These are phyloP conservation scores for Geotrichum europaeum DNA, from an alignment of 1,139 yeast species.

Conservation along the genomic window DNA sequence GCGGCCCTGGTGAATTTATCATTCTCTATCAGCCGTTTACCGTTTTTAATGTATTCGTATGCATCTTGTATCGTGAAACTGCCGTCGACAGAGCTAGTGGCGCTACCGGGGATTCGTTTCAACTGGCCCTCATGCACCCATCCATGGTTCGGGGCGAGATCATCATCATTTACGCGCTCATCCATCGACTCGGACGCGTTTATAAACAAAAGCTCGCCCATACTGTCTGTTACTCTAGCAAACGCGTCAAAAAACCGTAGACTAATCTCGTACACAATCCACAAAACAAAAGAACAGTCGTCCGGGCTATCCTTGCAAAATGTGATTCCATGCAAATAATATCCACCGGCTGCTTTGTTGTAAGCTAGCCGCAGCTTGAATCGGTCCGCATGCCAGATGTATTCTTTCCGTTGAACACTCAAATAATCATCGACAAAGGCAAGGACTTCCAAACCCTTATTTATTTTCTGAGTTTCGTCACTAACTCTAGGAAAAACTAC, in stretches of 20 bases:
- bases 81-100: not conserved
- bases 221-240: conserved; percentile 6
- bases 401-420: not conserved
- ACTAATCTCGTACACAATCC: conserved; percentile 2
- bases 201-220: conserved; percentile 15
- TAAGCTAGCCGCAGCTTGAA: conserved; percentile 2
- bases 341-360: conserved; percentile 7
- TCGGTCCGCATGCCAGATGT: conserved; percentile 12
- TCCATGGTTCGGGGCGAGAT: conserved; percentile 7
- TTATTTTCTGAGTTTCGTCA: not conserved
- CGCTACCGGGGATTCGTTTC: not conserved
- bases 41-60: conserved; percentile 2
- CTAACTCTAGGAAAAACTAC: conserved; percentile 4
- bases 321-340: conserved; percentile 15
- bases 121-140: conserved; percentile 14
- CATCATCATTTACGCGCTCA: conserved; percentile 7
- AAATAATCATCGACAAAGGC: not conserved
- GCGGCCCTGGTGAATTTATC: not conserved
- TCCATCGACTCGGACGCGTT: conserved; percentile 3
- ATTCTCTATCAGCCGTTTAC: not conserved
- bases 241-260: conserved; percentile 1
- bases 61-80: conserved; percentile 7
- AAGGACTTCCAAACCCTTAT: not conserved
- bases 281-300: conserved; percentile 7
- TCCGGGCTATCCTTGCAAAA: conserved; percentile 5